These are phyloP conservation scores for Fragilariopsis cylindrus DNA, from an alignment of 108 stramenopile genomes.

Conservation along the genomic window DNA sequence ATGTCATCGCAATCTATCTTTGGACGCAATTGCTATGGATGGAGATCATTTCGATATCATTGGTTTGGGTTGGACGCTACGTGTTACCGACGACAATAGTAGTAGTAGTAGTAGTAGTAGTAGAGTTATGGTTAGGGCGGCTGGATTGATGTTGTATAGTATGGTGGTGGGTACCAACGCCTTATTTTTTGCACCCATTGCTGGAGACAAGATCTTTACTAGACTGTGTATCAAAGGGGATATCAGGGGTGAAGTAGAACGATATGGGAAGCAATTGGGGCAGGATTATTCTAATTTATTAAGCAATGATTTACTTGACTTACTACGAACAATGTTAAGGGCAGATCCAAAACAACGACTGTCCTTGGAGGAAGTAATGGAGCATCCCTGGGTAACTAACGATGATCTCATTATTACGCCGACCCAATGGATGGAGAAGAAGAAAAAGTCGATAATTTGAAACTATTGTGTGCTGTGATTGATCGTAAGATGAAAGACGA, in stretches of 20 bases:
- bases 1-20: slow-evolving; percentile 68
- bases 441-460: background rate
- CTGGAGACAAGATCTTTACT: slow-evolving; percentile 60
- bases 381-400: slow-evolving; percentile 67
- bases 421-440: background rate
- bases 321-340: slow-evolving; percentile 71
- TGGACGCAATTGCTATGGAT: slow-evolving; percentile 55
- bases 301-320: slow-evolving; percentile 48
- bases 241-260: slow-evolving; percentile 7
- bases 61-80: slow-evolving; percentile 58
- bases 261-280: slow-evolving; percentile 35
- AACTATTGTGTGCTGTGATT: too few species aligned
- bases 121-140: slow-evolving; percentile 81
- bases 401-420: background rate
- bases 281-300: slow-evolving; percentile 29
- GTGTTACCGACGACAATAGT: slow-evolving; percentile 26
- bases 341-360: slow-evolving; percentile 60
- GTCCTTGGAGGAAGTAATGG: slow-evolving; percentile 54
- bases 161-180: slow-evolving; percentile 69
- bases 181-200: slow-evolving; percentile 60
- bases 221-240: slow-evolving; percentile 56
- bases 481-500: too few species aligned
- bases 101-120: slow-evolving; percentile 8
- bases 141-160: slow-evolving; percentile 79
- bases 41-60: slow-evolving; percentile 40